A percentile compares a stretch with the other conserved stretches of the same genome.
Conservation (phyloP, 257 asterid species). For the Solanum chmielewskii region DNA sequence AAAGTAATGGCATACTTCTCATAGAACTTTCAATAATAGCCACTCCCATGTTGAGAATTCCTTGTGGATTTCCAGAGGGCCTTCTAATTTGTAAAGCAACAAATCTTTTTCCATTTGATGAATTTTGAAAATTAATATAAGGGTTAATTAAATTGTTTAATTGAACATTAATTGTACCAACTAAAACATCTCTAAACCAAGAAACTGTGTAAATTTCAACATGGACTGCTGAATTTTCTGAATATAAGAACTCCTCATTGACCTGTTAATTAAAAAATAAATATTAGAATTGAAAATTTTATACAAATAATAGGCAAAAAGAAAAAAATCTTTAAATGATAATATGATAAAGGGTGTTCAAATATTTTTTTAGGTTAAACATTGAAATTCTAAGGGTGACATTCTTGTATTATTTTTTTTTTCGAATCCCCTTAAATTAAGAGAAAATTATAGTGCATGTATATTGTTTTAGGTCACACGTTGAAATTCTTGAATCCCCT, state of each 20-base stretch:
- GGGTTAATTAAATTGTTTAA: slow-evolving; percentile 3
- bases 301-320: not conserved
- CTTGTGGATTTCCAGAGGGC: slow-evolving; percentile 63
- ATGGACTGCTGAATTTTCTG: slow-evolving; percentile 27
- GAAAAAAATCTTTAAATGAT: not conserved
- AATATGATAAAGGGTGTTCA: not conserved
- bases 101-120: slow-evolving; percentile 14
- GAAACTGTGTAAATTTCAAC: slow-evolving; percentile 17
- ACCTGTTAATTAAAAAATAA: slow-evolving; percentile 10
- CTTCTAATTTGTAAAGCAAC: slow-evolving; percentile 65
- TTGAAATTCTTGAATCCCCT: not conserved
- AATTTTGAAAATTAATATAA: not conserved
- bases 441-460: not conserved
- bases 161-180: slow-evolving; percentile 20
- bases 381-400: not conserved
- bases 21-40: slow-evolving; percentile 37
- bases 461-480: not conserved
- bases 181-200: slow-evolving; percentile 17
- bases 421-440: not conserved
- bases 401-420: not conserved
- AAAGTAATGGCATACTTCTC: slow-evolving; percentile 42
- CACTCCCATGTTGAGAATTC: slow-evolving; percentile 61
- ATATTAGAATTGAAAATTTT: not conserved
- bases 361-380: not conserved
- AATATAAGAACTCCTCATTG: slow-evolving; percentile 24